Conservation (phyloP, 2,329 filamentous ascomycete species). For the Macrophomina phaseolina region DNA sequence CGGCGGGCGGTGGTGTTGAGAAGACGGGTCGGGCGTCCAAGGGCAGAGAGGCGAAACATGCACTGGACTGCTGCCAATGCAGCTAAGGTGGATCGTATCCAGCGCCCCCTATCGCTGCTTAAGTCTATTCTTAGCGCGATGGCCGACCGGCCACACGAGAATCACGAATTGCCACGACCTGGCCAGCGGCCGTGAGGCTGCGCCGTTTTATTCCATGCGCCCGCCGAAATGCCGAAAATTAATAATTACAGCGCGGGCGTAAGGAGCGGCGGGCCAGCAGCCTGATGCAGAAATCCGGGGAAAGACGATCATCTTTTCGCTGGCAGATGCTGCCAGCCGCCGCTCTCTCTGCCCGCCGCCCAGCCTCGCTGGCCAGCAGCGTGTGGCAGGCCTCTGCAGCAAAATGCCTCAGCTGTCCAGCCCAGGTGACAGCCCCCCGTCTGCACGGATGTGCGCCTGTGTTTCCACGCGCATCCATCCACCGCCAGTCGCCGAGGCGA, state of each 20-base stretch:
- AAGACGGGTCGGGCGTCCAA: conserved; percentile 23
- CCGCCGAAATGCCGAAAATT: conserved; percentile 16
- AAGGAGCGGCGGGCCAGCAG: conserved; percentile 2
- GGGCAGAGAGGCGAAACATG: conserved; percentile 23
- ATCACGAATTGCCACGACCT: conserved; percentile 19
- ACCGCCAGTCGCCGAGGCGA: conserved; percentile 11
- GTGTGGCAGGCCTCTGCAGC: not conserved
- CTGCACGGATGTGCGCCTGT: conserved; percentile 17
- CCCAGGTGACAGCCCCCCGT: not conserved
- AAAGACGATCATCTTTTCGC: conserved; percentile 16
- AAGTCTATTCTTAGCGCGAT: conserved; percentile 19
- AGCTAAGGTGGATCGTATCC: conserved; percentile 22
- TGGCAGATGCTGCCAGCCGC: conserved; percentile 4
- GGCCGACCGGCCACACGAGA: conserved; percentile 21
- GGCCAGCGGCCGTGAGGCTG: conserved; percentile 8
- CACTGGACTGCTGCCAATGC: conserved; percentile 21
- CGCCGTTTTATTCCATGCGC: conserved; percentile 19
- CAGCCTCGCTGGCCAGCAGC: conserved; percentile 1
- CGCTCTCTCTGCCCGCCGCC: not conserved
- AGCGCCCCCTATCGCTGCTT: conserved; percentile 22
- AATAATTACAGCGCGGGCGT: conserved; percentile 1
- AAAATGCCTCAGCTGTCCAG: conserved; percentile 8
- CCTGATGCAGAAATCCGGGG: conserved; percentile 17
- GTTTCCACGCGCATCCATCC: conserved; percentile 18
- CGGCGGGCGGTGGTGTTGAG: conserved; percentile 28